phyloP scores from a whole-genome alignment of 1,284 basidiomycete genomes.

The Boletus smithii region DNA sequence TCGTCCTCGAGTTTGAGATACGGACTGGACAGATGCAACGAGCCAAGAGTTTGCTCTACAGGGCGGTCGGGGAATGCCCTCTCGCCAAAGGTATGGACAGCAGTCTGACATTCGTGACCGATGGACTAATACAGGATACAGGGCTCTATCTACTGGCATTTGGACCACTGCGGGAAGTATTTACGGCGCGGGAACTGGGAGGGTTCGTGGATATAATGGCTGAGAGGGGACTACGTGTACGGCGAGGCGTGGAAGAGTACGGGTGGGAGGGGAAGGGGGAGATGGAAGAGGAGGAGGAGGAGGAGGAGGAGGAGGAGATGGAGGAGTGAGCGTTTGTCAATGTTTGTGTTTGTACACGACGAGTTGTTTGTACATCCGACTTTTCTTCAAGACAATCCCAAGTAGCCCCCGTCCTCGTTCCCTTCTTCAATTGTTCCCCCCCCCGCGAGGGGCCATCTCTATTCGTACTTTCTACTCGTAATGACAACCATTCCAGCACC shows the following conservation, averaged over 20 bases:
- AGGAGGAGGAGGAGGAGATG: constrained; percentile 60
- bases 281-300: constrained; percentile 43
- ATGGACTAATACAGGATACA: constrained; percentile 35
- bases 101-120: constrained; percentile 3
- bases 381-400: constrained; percentile 3
- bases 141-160: constrained; percentile 88
- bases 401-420: not conserved
- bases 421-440: constrained; percentile 1
- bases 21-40: constrained; percentile 53
- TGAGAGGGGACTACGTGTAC: constrained; percentile 75
- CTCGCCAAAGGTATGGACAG: constrained; percentile 64
- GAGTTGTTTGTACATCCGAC: constrained; percentile 12
- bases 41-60: constrained; percentile 78
- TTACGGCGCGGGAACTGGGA: constrained; percentile 65
- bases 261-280: constrained; percentile 39
- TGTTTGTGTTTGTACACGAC: constrained; percentile 36
- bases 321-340: constrained; percentile 47
- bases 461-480: constrained; percentile 19
- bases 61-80: constrained; percentile 81
- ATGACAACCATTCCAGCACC: constrained; percentile 54
- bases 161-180: constrained; percentile 65
- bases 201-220: constrained; percentile 74
- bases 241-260: constrained; percentile 64
- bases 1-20: constrained; percentile 83
- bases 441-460: constrained; percentile 24